Evolutionary conservation across 176 grass and related monocot genomes (phyloP).

Genomic region (Cenchrus purpureus): DNA sequence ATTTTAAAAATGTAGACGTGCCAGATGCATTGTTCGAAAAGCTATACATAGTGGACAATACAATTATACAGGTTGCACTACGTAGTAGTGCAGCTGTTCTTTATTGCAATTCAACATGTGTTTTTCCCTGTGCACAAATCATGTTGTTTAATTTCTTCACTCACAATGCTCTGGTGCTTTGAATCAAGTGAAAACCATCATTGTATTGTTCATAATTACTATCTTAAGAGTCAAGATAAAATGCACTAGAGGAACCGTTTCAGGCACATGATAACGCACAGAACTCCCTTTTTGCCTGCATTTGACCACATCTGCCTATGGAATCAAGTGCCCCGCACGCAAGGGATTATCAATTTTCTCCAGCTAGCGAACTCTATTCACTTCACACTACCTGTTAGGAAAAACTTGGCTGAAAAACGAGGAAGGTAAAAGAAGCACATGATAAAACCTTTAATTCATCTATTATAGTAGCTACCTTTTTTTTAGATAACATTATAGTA

Average conservation of each 20-base stretch:
- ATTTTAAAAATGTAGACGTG: constrained; percentile 1
- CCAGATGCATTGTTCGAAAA: constrained; percentile 3
- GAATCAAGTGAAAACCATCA: constrained; percentile 40
- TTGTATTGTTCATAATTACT: constrained; percentile 30
- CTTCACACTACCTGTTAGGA: constrained; percentile 20
- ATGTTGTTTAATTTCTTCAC: constrained; percentile 13
- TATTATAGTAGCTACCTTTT: no score
- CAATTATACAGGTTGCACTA: constrained; percentile 29
- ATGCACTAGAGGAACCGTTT: constrained; percentile 12
- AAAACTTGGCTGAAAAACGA: not conserved
- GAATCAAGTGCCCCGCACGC: not conserved
- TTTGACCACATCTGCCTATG: constrained; percentile 20
- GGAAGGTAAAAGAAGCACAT: not conserved
- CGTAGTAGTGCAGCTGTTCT: not conserved
- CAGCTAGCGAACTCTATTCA: not conserved
- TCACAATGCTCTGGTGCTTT: not conserved
- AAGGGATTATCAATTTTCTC: constrained; percentile 8
- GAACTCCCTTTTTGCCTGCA: not conserved
- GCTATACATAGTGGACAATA: constrained; percentile 21
- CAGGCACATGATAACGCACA: constrained; percentile 10
- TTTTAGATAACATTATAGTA: no score
- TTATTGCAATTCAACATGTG: constrained; percentile 10
- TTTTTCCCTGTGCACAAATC: constrained; percentile 35
- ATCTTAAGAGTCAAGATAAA: constrained; percentile 41
- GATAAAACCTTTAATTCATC: not conserved